Evolutionary conservation across 2,329 filamentous ascomycete genomes (phyloP), one percentile per base, ranked within the genome.

Genomic region (Cladobotryum protrusum): DNA sequence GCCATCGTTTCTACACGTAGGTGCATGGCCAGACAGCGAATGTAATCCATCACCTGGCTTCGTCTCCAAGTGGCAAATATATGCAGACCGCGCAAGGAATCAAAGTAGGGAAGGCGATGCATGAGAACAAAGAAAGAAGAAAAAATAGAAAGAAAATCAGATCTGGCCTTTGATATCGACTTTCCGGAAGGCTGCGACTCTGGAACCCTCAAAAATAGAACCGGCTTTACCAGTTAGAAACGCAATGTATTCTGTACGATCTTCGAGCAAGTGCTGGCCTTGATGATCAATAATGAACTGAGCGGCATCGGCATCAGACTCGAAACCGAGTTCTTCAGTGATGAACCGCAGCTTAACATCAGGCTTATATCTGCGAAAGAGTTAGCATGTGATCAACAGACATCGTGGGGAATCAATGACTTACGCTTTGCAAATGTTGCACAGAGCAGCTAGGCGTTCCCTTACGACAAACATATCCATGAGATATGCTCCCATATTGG

Each of bases 391-490:
- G 3, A 29, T 20, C 18, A 34, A 3, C n/a, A 15, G 15, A 29
- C 11, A 29, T 2, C 1, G 7, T 8, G 9, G 17, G n/a, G 11
- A 2, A 17, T 13, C 0, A 29, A 35, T 15, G 35, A 82, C 92
- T 75, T 74, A 99, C 93, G 88, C 84, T 88, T 81, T 95, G 81
- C 90, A 96, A 60, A 99, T 93, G 67, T 86, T 89, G 67, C 89
- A 86, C 65, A 99, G 74, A 57, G 93, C 93, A 64, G 86, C 85
- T 58, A 99, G 81, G 62, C 93, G 88, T 75, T 99, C 92, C 65
- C 93, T 85, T 63, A 85, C 85, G 67, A 97, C 87, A 75, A 99
- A 97, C 89, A 96, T 96, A 74, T 99, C 93, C 88, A 99, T 95
- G 46, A 99, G 81, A 71, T 97, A 97, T 60, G 87, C 90, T 54